Evolutionary conservation across 345 rosid species (phyloP).

Genomic region (Murraya koenigii): DNA sequence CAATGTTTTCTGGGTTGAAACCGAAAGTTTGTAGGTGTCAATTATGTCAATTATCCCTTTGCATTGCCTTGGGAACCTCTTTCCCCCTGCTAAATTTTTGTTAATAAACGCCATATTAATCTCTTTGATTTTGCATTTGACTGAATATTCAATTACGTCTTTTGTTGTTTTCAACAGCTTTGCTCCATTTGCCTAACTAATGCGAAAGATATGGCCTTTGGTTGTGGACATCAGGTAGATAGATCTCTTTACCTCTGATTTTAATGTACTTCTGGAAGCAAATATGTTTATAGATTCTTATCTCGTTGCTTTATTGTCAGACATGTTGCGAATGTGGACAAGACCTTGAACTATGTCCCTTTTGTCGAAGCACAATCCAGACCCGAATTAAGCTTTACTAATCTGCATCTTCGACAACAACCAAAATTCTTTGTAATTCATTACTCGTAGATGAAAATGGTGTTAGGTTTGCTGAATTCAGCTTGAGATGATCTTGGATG

Average conservation of each 20-base stretch:
- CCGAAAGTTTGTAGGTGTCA: not conserved
- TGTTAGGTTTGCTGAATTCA: slow-evolving; percentile 16
- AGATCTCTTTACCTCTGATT: not conserved
- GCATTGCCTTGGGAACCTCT: not conserved
- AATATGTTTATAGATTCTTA: not conserved
- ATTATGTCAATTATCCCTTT: not conserved
- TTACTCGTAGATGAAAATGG: slow-evolving; percentile 11
- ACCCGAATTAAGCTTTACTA: slow-evolving; percentile 85
- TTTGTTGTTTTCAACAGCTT: slow-evolving; percentile 40
- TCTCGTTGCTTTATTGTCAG: slow-evolving; percentile 25
- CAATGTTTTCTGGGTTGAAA: not conserved
- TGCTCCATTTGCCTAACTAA: slow-evolving; percentile 82
- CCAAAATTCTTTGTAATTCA: slow-evolving; percentile 21
- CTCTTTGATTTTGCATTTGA: no score
- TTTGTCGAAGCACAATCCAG: slow-evolving; percentile 71
- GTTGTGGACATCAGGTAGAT: slow-evolving; percentile 96
- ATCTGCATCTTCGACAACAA: slow-evolving; percentile 5
- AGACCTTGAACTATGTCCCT: slow-evolving; percentile 71
- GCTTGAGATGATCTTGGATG: slow-evolving; percentile 16
- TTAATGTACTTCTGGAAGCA: not conserved
- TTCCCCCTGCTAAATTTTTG: not conserved
- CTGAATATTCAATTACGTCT: no score
- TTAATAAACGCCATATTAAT: not conserved
- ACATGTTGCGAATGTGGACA: slow-evolving; percentile 87
- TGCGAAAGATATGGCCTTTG: slow-evolving; percentile 86